Base-by-base conservation (phyloP, 805 yeast species). In the Wickerhamomyces ciferrii region DNA sequence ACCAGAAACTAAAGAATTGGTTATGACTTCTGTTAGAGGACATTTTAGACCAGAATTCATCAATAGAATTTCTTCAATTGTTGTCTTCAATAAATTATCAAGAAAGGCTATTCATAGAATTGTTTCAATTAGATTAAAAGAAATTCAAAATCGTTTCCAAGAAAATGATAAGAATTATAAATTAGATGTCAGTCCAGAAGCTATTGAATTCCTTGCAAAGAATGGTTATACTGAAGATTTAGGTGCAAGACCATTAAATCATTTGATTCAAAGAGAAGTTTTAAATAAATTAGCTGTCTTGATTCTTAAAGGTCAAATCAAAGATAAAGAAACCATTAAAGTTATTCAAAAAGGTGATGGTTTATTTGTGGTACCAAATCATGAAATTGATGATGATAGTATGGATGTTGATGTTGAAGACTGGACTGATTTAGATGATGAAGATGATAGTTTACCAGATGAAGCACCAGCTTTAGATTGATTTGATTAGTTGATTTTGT, bases 31-130 rank as follows among this genome's bases (percentile, higher is more conserved):
- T 1, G 96, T 94, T 10, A 79, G 85, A 56, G 76, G 76, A 6
- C 98, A 94, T 66, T 94, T 94, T 81, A 81, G 98, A 66, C 99
- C 99, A 5, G 99, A 94, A 69, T 94, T 94, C 72, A 75, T 94
- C 59, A 94, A 94, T 76, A 87, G 99, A 74, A 92, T 94, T 53
- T 84, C 96, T 2, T 87, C 96, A 8, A 91, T 88, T 55, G 89
- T 92, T 27, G 85, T 94, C 20, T 94, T 94, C 79, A 94, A 94
- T 76, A 81, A 96, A 56, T 76, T 94, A 53, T 87, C 97, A 17
- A 85, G 83, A 74, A 84, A 85, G 66, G 96, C 97, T 1, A 94
- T 94, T 54, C 79, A 88, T 56, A 88, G 87, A 80, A 94, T 94
- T 60, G 97, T 94, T 41, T 81, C 81, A 49, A 83, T 94, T 53